Evolutionary conservation across 108 stramenopile genomes (phyloP).

Genomic region (Nitzschia putrida): DNA sequence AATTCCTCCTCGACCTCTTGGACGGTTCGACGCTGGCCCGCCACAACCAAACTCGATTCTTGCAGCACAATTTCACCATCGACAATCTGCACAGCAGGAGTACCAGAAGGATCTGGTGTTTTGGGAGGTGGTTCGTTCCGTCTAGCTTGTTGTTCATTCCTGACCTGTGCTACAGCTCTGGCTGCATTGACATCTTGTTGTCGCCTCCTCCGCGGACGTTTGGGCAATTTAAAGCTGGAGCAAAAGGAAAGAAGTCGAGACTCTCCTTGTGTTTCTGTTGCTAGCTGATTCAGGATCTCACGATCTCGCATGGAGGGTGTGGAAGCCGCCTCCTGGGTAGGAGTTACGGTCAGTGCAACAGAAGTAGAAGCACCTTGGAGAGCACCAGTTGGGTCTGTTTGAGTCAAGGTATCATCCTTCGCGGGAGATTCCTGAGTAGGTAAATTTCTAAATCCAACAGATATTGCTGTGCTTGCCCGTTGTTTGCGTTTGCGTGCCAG

Average conservation of each 20-base stretch:
- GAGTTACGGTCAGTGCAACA: too few relatives aligned
- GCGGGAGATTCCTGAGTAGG: not conserved
- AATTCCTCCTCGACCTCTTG: slow-evolving; percentile 51
- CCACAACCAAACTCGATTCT: slow-evolving; percentile 56
- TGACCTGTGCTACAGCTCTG: not conserved
- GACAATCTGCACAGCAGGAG: slow-evolving; percentile 57
- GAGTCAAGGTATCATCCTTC: not conserved
- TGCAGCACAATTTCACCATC: slow-evolving; percentile 74
- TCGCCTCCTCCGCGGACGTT: not conserved
- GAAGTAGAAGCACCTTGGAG: not conserved
- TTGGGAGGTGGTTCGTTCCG: not conserved
- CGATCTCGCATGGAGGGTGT: slow-evolving; percentile 3
- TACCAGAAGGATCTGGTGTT: slow-evolving; percentile 22
- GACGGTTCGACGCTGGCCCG: slow-evolving; percentile 33
- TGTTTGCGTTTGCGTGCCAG: slow-evolving; percentile 17
- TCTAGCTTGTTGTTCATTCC: not conserved
- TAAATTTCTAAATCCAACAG: not conserved
- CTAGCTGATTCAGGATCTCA: slow-evolving; percentile 11
- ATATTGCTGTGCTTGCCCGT: not conserved
- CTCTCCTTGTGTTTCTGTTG: slow-evolving; percentile 12
- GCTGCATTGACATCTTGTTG: not conserved
- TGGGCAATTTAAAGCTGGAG: slow-evolving; percentile 15
- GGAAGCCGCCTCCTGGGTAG: too few relatives aligned
- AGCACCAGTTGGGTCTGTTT: not conserved
- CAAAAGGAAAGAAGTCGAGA: slow-evolving; percentile 29